Evolutionary conservation across 78 protist species (phyloP).

Genomic region (Fonticula alba): DNA sequence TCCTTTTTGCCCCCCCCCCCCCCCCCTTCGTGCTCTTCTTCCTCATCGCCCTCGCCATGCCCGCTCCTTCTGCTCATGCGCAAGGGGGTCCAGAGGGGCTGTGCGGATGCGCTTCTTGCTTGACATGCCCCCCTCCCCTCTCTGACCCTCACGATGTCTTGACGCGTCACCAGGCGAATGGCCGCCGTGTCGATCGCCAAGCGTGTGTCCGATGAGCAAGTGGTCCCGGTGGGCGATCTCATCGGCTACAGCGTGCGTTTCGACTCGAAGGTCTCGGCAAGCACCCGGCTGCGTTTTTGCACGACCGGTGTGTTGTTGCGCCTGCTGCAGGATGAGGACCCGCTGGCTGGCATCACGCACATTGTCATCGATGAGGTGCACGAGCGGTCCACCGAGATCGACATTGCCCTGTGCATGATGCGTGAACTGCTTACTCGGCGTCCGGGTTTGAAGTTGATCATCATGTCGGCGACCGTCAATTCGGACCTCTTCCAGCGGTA

Average conservation of each 20-base stretch:
- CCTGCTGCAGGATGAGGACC: conserved; percentile 9
- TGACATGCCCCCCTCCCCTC: too few relatives aligned
- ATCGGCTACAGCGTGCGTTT: conserved; percentile 33
- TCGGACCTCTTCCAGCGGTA: conserved; percentile 24
- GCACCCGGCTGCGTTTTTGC: conserved; percentile 36
- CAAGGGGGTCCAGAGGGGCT: too few relatives aligned
- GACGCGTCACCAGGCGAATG: too few relatives aligned
- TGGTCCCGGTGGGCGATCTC: conserved; percentile 5
- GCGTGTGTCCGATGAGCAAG: conserved; percentile 44
- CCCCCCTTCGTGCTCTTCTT: too few relatives aligned
- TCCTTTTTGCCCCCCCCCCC: too few relatives aligned
- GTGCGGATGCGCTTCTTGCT: too few relatives aligned
- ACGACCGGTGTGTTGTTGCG: conserved; percentile 58
- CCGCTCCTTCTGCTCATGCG: too few relatives aligned
- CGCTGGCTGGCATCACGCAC: not conserved
- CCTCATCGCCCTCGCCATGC: too few relatives aligned
- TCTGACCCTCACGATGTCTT: too few relatives aligned
- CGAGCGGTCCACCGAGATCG: conserved; percentile 62
- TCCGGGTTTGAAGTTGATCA: conserved; percentile 8
- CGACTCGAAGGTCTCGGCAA: not conserved
- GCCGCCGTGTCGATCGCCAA: conserved; percentile 36
- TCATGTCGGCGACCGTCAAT: conserved; percentile 52
- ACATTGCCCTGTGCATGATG: conserved; percentile 38
- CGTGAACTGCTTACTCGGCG: not conserved
- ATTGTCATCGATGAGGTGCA: conserved; percentile 57